A percentile compares a stretch with the other conserved stretches of the same genome.
Evolutionary conservation across 2,329 filamentous ascomycete species (phyloP).

Genomic region (Nemania sp.): DNA sequence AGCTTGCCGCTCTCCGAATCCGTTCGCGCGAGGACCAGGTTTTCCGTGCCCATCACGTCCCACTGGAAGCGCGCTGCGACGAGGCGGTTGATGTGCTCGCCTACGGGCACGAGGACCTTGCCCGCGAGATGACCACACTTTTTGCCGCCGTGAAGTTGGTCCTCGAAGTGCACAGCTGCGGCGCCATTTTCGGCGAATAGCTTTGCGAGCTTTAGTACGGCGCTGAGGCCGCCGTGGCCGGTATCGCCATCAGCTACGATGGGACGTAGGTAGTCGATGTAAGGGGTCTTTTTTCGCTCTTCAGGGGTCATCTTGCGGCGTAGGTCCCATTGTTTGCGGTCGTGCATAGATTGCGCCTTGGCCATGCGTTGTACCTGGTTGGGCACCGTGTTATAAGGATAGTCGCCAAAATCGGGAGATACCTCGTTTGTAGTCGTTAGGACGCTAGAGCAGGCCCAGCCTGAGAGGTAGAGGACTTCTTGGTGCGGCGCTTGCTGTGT

Average conservation of each 20-base stretch:
- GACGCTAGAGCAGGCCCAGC: constrained; percentile 96
- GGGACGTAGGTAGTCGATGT: constrained; percentile 90
- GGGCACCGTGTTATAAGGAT: constrained; percentile 98
- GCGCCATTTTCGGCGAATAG: constrained; percentile 97
- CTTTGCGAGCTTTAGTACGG: constrained; percentile 95
- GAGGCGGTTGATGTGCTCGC: constrained; percentile 96
- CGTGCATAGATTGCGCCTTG: constrained; percentile 97
- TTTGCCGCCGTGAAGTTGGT: constrained; percentile 97
- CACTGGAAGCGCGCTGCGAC: constrained; percentile 94
- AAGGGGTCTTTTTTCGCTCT: constrained; percentile 80
- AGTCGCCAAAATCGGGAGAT: constrained; percentile 97
- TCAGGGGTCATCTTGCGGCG: constrained; percentile 81
- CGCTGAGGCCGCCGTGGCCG: constrained; percentile 90
- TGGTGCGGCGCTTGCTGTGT: constrained; percentile 97
- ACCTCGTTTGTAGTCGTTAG: constrained; percentile 97
- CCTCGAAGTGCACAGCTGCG: constrained; percentile 96
- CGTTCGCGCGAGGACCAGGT: constrained; percentile 92
- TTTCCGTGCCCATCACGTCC: constrained; percentile 98
- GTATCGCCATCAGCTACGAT: constrained; percentile 98
- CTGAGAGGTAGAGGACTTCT: constrained; percentile 94
- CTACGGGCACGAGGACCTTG: constrained; percentile 92
- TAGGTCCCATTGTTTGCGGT: constrained; percentile 92
- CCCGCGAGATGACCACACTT: constrained; percentile 97
- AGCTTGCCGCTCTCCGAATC: constrained; percentile 95
- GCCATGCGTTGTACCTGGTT: constrained; percentile 97